A percentile compares a stretch with the other conserved stretches of the same genome.
Conservation (phyloP, 75 land plant species). For the Cryptomeria japonica region DNA sequence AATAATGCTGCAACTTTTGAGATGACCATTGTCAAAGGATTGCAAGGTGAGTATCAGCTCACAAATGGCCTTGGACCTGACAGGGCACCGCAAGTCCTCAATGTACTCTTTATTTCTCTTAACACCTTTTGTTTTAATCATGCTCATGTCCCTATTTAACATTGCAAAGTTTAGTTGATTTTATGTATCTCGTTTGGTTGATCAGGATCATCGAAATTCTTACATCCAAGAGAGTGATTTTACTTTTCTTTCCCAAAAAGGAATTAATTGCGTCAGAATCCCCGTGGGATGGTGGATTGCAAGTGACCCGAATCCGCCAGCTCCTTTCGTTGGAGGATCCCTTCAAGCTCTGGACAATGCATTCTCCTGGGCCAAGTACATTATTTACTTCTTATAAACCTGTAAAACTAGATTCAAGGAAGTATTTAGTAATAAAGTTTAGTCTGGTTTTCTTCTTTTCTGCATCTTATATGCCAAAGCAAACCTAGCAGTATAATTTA, state of each 20-base stretch:
- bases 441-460: too few species aligned
- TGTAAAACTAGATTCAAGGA: too few species aligned
- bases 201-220: conserved; percentile 28
- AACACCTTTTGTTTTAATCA: not conserved
- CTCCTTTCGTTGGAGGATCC: conserved; percentile 33
- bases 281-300: conserved; percentile 49
- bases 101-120: conserved; percentile 9
- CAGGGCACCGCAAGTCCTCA: conserved; percentile 23
- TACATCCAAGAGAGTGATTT: conserved; percentile 29
- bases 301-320: conserved; percentile 23
- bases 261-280: conserved; percentile 29
- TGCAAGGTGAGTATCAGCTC: conserved; percentile 38
- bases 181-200: not conserved
- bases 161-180: not conserved
- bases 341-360: conserved; percentile 27
- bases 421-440: too few species aligned
- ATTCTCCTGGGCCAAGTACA: conserved; percentile 31
- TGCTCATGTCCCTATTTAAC: too few species aligned
- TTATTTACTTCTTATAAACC: too few species aligned
- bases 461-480: too few species aligned
- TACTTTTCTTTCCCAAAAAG: conserved; percentile 18
- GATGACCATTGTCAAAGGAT: conserved; percentile 20
- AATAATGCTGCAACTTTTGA: conserved; percentile 34
- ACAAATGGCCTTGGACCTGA: conserved; percentile 33
- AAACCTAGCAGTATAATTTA: too few species aligned